phyloP scores from a whole-genome alignment of 352 stramenopile genomes.

The Pythium brachiatum region DNA sequence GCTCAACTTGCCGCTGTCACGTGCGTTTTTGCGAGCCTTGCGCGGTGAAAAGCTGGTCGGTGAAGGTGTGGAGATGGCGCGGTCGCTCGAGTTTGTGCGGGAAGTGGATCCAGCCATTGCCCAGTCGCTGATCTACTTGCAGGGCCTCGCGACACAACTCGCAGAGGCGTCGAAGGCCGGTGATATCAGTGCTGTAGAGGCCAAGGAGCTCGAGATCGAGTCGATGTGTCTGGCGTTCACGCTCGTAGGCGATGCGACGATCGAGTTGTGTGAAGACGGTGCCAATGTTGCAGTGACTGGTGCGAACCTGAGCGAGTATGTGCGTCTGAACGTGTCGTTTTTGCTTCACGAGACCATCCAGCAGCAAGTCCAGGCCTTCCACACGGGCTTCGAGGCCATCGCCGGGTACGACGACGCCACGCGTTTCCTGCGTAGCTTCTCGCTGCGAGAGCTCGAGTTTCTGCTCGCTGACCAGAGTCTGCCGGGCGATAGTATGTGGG shows the following conservation, averaged over 20 bases:
- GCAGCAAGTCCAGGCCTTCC: constrained; percentile 62
- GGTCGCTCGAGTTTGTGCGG: constrained; percentile 56
- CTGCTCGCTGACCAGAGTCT: constrained; percentile 50
- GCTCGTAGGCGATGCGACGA: constrained; percentile 59
- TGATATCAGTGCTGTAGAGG: constrained; percentile 8
- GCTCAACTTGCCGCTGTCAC: constrained; percentile 76
- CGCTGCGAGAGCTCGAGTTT: constrained; percentile 59
- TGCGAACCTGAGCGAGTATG: constrained; percentile 49
- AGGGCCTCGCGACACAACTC: constrained; percentile 21
- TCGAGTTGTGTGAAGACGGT: constrained; percentile 51
- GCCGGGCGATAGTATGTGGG: constrained; percentile 53
- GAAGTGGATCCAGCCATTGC: constrained; percentile 70
- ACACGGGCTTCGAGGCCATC: constrained; percentile 65
- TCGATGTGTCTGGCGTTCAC: constrained; percentile 75
- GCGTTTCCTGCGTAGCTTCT: constrained; percentile 55
- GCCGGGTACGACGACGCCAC: constrained; percentile 21
- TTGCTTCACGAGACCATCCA: constrained; percentile 64
- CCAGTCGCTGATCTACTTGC: constrained; percentile 63
- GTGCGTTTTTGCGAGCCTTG: constrained; percentile 63
- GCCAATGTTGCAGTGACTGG: constrained; percentile 44
- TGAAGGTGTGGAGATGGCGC: constrained; percentile 31
- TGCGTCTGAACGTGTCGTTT: constrained; percentile 47
- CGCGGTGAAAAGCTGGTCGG: constrained; percentile 56
- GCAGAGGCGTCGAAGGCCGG: constrained; percentile 10
- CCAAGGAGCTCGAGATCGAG: constrained; percentile 42